Percentiles rank a stretch among this genome's conserved stretches.
phyloP scores from a whole-genome alignment of 2,329 filamentous ascomycete genomes.

The Cytospora paraplurivora region DNA sequence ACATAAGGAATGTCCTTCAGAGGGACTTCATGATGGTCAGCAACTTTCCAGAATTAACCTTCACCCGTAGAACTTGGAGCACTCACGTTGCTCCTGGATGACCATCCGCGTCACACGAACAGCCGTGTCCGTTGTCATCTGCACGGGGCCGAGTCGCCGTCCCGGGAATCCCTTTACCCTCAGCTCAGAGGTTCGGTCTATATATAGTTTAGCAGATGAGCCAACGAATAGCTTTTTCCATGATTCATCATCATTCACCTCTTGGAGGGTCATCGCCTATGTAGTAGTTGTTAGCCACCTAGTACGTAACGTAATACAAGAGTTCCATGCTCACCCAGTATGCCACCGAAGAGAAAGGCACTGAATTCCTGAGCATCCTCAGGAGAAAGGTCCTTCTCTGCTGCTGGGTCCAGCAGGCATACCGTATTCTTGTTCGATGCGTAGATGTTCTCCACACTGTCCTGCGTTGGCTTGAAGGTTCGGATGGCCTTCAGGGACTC shows the following conservation, averaged over 20 bases:
- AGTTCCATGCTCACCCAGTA: slow-evolving; percentile 68
- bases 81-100: slow-evolving; percentile 76
- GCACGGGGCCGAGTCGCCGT: slow-evolving; percentile 82
- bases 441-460: slow-evolving; percentile 83
- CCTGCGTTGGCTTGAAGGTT: slow-evolving; percentile 70
- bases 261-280: slow-evolving; percentile 89
- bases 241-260: slow-evolving; percentile 57
- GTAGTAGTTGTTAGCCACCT: slow-evolving; percentile 21
- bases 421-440: slow-evolving; percentile 71
- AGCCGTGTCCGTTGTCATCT: slow-evolving; percentile 98
- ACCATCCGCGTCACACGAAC: slow-evolving; percentile 91
- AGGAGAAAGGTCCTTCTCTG: slow-evolving; percentile 77
- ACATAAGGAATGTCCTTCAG: slow-evolving; percentile 79
- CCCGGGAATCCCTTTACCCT: slow-evolving; percentile 91
- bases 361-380: slow-evolving; percentile 83
- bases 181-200: slow-evolving; percentile 93
- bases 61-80: not conserved
- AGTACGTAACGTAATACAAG: not conserved
- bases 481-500: slow-evolving; percentile 55
- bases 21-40: slow-evolving; percentile 55
- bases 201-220: not conserved
- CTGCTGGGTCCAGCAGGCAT: slow-evolving; percentile 87
- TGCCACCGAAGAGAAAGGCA: slow-evolving; percentile 93
- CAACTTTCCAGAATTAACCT: not conserved
- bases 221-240: not conserved